A percentile compares a stretch with the other conserved stretches of the same genome.
Evolutionary conservation across 2,329 filamentous ascomycete genomes (phyloP).

Genomic region (Alternaria triticimaculans): DNA sequence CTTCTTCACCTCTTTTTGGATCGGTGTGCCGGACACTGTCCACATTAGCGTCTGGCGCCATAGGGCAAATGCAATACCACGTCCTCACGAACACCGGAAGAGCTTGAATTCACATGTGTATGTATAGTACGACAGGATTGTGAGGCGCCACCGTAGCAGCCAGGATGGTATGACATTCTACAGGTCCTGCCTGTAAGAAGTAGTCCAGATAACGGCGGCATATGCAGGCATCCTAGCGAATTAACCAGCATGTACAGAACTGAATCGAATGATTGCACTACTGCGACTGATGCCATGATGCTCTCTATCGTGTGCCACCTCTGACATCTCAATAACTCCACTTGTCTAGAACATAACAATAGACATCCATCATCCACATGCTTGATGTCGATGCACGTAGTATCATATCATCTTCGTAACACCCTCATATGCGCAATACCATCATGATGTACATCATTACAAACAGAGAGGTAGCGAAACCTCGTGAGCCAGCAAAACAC

Average conservation of each 20-base stretch:
- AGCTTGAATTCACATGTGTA: neutral
- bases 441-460: neutral
- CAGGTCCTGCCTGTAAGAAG: neutral
- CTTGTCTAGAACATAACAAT: neutral
- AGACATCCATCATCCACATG: neutral
- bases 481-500: neutral
- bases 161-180: neutral
- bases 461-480: neutral
- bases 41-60: constrained; percentile 39
- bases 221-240: neutral
- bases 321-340: neutral
- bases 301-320: neutral
- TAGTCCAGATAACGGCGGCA: neutral
- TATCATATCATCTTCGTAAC: neutral
- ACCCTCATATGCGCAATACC: neutral
- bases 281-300: neutral
- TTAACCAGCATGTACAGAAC: neutral
- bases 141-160: neutral
- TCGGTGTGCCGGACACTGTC: constrained; percentile 32
- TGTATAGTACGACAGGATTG: neutral
- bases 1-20: constrained; percentile 33
- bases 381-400: neutral
- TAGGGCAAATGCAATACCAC: constrained; percentile 47
- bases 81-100: constrained; percentile 34
- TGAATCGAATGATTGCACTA: neutral